Evolutionary conservation across 352 stramenopile genomes (phyloP), one percentile per base, ranked within the genome.

Genomic region (Thalassiosira sp.): DNA sequence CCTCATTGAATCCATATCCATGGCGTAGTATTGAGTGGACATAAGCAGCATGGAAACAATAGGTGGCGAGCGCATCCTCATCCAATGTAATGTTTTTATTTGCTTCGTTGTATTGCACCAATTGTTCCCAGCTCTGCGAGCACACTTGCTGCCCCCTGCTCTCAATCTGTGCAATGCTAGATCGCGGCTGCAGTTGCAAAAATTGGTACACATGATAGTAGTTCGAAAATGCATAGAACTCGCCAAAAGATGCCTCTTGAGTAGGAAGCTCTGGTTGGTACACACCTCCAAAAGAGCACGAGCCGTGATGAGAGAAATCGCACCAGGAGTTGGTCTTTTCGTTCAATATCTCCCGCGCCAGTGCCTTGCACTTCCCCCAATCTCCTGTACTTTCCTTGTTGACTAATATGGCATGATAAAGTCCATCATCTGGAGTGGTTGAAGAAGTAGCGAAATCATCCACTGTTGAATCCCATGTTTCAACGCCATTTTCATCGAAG

Each of bases 21-120:
- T 90, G 43, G 10, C 58, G 53, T 24, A 95, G 56, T 24, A 95
- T 68, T 11, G 85, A 70, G 61, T 88, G 86, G 5, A 79, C 70
- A 66, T 93, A 95, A 3, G 76, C 76, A 15, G 88, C 83, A 56
- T 90, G 72, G 54, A 95, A 95, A 79, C 92, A 96, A 49, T 79
- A 76, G 1, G 70, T 69, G 6, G 74, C 37, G 15, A 89, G 42
- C 35, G 85, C 76, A 48, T 80, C 70, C 37, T 74, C 53, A 8
- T 69, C 62, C 10, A 84, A 57, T 20, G 42, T 57, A 20, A 62
- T 11, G 1, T 43, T 51, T 27, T 20, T 42, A 20, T 73, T 79
- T 1, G 28, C 31, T 31, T 63, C 31, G 25, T 86, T 79, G 56
- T 72, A 84, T 43, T 70, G 16, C 10, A 77, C 10, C n/a, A 91